Conservation (phyloP, 2,329 filamentous ascomycete species). For the Penicillium polonicum region DNA sequence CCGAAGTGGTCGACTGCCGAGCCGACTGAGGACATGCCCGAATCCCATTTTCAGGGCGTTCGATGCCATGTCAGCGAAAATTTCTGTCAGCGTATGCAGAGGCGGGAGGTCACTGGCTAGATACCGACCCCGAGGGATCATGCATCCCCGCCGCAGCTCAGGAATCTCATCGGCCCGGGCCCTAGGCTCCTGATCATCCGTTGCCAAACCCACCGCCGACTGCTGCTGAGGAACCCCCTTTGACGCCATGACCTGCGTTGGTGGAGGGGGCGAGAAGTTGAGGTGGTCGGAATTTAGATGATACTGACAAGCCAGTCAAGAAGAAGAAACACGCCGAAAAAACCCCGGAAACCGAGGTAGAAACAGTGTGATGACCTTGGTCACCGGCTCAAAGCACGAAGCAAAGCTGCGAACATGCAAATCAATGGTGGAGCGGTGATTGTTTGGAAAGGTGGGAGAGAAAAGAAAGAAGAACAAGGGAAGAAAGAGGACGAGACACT, state of each 20-base stretch:
- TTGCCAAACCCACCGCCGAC: background rate
- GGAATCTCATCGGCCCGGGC: constrained; percentile 19
- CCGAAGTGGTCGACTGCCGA: constrained; percentile 45
- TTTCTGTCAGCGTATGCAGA: constrained; percentile 29
- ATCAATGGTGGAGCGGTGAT: background rate
- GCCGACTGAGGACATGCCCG: constrained; percentile 42
- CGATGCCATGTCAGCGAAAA: constrained; percentile 29
- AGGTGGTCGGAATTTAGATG: background rate
- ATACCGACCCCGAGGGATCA: constrained; percentile 5
- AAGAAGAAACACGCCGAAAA: background rate
- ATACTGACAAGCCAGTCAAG: background rate
- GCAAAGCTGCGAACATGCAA: background rate
- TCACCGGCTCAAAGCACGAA: background rate
- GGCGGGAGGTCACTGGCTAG: constrained; percentile 27
- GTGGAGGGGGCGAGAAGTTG: background rate
- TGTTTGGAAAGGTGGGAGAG: background rate
- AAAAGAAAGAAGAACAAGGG: background rate
- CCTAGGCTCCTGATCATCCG: background rate
- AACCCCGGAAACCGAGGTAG: background rate
- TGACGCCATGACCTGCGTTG: background rate
- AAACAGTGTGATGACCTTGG: background rate
- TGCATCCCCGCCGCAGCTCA: constrained; percentile 20
- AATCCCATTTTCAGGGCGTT: constrained; percentile 38
- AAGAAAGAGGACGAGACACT: too few relatives aligned
- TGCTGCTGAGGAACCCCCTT: background rate